Conservation (phyloP, 2,329 filamentous ascomycete species). For the Colletotrichum trifolii region DNA sequence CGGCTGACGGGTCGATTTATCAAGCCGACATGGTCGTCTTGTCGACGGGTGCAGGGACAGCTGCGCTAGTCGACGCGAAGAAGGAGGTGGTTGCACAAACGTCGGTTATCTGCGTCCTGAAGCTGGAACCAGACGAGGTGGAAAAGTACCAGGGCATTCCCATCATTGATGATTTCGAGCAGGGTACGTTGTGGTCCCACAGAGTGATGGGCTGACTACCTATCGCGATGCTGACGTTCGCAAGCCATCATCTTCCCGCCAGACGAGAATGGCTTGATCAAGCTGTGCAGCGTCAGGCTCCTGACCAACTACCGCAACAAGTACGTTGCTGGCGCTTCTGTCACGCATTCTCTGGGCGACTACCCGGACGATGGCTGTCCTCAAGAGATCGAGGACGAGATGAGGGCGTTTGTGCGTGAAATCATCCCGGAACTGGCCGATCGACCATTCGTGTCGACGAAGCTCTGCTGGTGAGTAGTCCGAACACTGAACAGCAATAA, state of each 20-base stretch:
- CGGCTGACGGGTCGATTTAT: slow-evolving; percentile 59
- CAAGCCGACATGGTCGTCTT: slow-evolving; percentile 70
- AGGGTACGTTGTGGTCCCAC: slow-evolving; percentile 3
- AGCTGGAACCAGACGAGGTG: slow-evolving; percentile 69
- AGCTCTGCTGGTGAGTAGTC: slow-evolving; percentile 63
- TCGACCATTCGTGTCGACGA: slow-evolving; percentile 58
- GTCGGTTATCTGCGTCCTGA: slow-evolving; percentile 72
- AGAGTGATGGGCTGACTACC: neutral
- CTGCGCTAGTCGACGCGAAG: slow-evolving; percentile 70
- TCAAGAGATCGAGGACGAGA: slow-evolving; percentile 62
- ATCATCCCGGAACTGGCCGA: slow-evolving; percentile 62
- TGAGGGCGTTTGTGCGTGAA: slow-evolving; percentile 60
- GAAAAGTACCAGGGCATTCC: slow-evolving; percentile 56
- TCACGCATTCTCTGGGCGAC: slow-evolving; percentile 39
- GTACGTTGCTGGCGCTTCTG: slow-evolving; percentile 34
- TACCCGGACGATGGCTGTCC: slow-evolving; percentile 52
- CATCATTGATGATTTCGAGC: slow-evolving; percentile 45
- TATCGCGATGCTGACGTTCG: neutral
- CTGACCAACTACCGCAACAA: slow-evolving; percentile 59
- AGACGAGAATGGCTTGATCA: slow-evolving; percentile 58
- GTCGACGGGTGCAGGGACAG: slow-evolving; percentile 75
- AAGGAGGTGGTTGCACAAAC: slow-evolving; percentile 72
- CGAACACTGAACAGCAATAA: too few species aligned
- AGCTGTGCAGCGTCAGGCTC: slow-evolving; percentile 64
- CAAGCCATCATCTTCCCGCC: slow-evolving; percentile 65